Percentiles rank a stretch among this genome's conserved stretches.
Conservation (phyloP, 805 yeast species). For the Myxozyma geophila region DNA sequence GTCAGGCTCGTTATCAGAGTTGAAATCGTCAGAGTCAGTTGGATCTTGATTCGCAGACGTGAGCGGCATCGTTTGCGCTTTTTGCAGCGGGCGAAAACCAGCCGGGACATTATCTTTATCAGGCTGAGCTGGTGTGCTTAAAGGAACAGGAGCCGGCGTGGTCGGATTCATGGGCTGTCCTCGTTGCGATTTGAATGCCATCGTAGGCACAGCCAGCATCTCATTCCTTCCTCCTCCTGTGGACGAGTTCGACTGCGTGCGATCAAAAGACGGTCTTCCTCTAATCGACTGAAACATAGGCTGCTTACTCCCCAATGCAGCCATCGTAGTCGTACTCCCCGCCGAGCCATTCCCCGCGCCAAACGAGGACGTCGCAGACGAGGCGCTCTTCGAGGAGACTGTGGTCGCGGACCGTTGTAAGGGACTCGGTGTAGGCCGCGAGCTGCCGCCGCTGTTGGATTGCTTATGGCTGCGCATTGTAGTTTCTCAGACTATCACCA, state of each 20-base stretch:
- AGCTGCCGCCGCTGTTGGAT: conserved; percentile 6
- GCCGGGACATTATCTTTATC: not conserved
- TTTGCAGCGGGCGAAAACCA: not conserved
- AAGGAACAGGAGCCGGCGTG: not conserved
- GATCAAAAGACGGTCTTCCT: conserved; percentile 22
- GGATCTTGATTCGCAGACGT: not conserved
- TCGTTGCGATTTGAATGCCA: conserved; percentile 12
- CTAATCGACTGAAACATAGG: conserved; percentile 32
- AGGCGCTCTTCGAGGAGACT: conserved; percentile 4
- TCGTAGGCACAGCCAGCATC: conserved; percentile 5
- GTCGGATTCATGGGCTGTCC: conserved; percentile 10
- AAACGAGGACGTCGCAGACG: not conserved
- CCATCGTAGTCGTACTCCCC: not conserved
- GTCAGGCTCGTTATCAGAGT: not conserved
- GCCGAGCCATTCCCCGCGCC: not conserved
- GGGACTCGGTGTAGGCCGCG: conserved; percentile 10
- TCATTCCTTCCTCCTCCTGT: not conserved
- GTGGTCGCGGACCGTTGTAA: conserved; percentile 15
- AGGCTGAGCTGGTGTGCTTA: not conserved
- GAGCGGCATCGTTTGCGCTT: conserved; percentile 8
- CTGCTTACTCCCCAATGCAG: not conserved
- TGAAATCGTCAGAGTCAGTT: not conserved
- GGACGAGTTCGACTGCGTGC: not conserved
- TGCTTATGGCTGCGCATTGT: conserved; percentile 4
- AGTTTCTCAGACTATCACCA: not conserved